phyloP scores from a whole-genome alignment of 129 eudicot genomes.

The Apium graveolens region DNA sequence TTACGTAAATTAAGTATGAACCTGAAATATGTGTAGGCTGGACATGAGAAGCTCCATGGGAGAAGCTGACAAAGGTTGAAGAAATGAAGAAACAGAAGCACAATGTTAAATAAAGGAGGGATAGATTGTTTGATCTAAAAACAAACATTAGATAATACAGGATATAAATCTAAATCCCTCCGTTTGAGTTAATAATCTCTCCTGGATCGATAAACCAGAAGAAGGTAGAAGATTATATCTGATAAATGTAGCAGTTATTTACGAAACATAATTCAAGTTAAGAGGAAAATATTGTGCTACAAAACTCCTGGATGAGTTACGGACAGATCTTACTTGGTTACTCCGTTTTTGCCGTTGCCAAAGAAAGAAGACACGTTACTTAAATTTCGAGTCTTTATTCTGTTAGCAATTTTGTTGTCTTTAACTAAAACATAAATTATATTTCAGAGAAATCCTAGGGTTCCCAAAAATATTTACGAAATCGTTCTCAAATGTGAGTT shows the following conservation, averaged over 20 bases:
- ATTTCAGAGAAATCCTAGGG: no score
- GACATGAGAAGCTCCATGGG: constrained; percentile 18
- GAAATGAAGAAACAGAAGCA: constrained; percentile 13
- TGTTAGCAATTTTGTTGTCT: neutral
- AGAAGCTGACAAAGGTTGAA: constrained; percentile 5
- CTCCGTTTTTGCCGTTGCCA: neutral
- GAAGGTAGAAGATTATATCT: neutral
- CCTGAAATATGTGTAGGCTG: constrained; percentile 8
- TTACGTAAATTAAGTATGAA: neutral
- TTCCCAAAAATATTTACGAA: no score
- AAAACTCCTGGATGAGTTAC: neutral
- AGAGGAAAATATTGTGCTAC: neutral
- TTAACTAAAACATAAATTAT: no score
- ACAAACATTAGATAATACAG: constrained; percentile 5
- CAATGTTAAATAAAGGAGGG: neutral
- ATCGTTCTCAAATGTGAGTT: no score
- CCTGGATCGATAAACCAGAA: neutral
- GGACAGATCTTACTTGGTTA: neutral
- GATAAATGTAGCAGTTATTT: neutral
- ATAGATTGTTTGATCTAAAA: constrained; percentile 16
- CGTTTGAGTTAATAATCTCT: constrained; percentile 2
- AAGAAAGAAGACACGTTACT: neutral
- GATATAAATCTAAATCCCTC: neutral
- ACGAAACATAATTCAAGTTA: neutral
- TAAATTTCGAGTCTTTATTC: neutral